Conservation (phyloP, 2,329 filamentous ascomycete genomes). For the Ceratocystis variospora region DNA sequence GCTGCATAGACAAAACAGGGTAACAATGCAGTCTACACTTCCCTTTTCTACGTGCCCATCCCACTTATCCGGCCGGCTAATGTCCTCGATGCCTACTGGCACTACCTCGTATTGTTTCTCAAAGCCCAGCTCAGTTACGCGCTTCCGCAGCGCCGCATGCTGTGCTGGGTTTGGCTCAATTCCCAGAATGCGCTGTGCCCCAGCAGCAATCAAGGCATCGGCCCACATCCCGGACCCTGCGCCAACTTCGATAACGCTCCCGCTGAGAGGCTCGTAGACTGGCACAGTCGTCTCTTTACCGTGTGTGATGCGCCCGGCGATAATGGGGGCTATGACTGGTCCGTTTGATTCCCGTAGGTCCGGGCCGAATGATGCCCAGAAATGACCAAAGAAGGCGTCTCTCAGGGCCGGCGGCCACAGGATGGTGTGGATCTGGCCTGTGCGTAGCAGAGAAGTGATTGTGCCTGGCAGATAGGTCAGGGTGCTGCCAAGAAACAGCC, state of each 20-base stretch:
- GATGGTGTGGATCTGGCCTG: conserved; percentile 28
- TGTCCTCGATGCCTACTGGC: conserved; percentile 47
- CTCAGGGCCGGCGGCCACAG: conserved; percentile 31
- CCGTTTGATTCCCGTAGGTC: conserved; percentile 32
- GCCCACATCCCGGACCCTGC: conserved; percentile 49
- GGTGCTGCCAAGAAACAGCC: conserved; percentile 39
- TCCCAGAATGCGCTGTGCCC: conserved; percentile 38
- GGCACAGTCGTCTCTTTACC: conserved; percentile 28
- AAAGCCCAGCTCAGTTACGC: conserved; percentile 39
- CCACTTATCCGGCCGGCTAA: conserved; percentile 32
- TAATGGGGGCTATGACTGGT: conserved; percentile 37
- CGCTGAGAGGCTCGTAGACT: conserved; percentile 30
- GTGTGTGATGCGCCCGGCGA: conserved; percentile 34
- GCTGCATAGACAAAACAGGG: conserved; percentile 48
- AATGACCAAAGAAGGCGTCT: conserved; percentile 44
- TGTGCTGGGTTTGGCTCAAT: conserved; percentile 49
- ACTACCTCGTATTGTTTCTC: conserved; percentile 46
- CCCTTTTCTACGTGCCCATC: conserved; percentile 35
- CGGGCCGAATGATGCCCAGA: conserved; percentile 46
- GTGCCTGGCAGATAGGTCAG: conserved; percentile 39
- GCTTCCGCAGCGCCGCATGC: conserved; percentile 34
- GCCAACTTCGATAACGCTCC: conserved; percentile 48
- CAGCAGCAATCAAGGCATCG: conserved; percentile 33
- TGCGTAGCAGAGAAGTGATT: conserved; percentile 30
- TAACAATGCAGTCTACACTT: conserved; percentile 46